Percentiles rank a stretch among this genome's conserved stretches.
Evolutionary conservation across 345 rosid species (phyloP).

Genomic region (Lenwebbia sp.): DNA sequence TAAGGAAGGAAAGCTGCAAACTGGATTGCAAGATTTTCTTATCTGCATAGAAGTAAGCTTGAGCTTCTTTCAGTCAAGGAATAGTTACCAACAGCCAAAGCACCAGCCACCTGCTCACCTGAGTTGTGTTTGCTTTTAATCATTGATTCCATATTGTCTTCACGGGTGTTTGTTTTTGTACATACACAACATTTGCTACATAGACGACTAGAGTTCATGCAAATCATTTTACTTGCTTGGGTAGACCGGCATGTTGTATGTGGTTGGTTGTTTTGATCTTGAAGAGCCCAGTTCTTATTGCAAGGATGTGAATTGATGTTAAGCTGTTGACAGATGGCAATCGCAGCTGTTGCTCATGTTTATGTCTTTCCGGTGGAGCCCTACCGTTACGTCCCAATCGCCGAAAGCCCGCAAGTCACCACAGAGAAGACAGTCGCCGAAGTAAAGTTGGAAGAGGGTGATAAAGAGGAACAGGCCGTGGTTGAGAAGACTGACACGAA

Average conservation of each 20-base stretch:
- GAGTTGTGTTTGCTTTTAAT: neutral
- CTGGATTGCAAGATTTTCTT: constrained; percentile 64
- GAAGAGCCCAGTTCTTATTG: too few relatives aligned
- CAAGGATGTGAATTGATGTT: neutral
- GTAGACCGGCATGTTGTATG: neutral
- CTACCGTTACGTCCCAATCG: constrained; percentile 30
- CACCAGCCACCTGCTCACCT: neutral
- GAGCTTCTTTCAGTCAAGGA: neutral
- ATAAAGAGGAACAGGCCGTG: constrained; percentile 9
- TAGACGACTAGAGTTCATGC: neutral
- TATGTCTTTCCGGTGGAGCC: constrained; percentile 64
- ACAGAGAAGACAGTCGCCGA: constrained; percentile 29
- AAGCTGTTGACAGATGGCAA: constrained; percentile 49
- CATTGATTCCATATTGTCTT: neutral
- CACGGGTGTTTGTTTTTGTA: neutral
- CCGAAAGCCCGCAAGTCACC: constrained; percentile 22
- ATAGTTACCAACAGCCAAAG: neutral
- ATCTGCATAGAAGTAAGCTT: constrained; percentile 75
- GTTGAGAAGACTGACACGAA: constrained; percentile 37
- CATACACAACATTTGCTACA: neutral
- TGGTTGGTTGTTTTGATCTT: neutral
- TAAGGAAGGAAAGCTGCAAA: constrained; percentile 35
- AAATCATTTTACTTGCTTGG: neutral
- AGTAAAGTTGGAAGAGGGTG: constrained; percentile 23
- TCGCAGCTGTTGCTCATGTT: constrained; percentile 75